Base-by-base conservation (phyloP, 192 early-diverging fungal genomes). In the Rhizophagus prolifer region DNA sequence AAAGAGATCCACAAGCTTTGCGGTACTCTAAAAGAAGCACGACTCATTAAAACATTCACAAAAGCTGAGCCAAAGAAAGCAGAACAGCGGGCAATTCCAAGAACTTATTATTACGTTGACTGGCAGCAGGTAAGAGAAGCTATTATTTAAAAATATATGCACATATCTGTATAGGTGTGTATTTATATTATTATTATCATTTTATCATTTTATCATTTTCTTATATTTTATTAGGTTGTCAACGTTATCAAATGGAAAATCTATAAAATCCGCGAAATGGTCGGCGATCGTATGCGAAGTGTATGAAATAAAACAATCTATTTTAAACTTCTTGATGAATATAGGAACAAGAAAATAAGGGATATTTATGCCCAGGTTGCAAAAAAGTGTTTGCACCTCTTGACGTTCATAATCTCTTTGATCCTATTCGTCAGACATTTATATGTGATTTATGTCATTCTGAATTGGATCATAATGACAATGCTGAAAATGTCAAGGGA, bases 201-300 rank as follows among this genome's bases (percentile, higher is more conserved):
- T n/a, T n/a, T n/a, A n/a, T n/a, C n/a, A n/a, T 66, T 5, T 34
- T 10, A 63, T 30, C 16, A 41, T 36, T 38, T 36, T 34, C 3
- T 34, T 30, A 38, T 38, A 23, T 38, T 25, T 46, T 69, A 21
- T 14, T 13, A 69, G 67, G 94, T 96, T 83, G 93, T 98, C 0
- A 92, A 96, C 75, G 95, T 95, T 9, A 91, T 96, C 63, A 96
- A 96, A 78, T 96, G 89, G 89, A 91, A 93, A 77, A 95, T 98
- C 80, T 94, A 90, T 86, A 91, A 90, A 81, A 93, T 98, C 83
- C 88, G 90, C 46, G 85, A 82, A 16, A 80, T 84, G 31, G 87
- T 93, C 41, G 78, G 85, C 13, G 82, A 84, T 25, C 83, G 83
- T 54, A 86, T 92, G 82, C 79, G 88, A 36, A 90, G 82, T 63